These are phyloP conservation scores for Fusarium pseudograminearum DNA, from an alignment of 2,329 filamentous ascomycete species.

Conservation along the genomic window DNA sequence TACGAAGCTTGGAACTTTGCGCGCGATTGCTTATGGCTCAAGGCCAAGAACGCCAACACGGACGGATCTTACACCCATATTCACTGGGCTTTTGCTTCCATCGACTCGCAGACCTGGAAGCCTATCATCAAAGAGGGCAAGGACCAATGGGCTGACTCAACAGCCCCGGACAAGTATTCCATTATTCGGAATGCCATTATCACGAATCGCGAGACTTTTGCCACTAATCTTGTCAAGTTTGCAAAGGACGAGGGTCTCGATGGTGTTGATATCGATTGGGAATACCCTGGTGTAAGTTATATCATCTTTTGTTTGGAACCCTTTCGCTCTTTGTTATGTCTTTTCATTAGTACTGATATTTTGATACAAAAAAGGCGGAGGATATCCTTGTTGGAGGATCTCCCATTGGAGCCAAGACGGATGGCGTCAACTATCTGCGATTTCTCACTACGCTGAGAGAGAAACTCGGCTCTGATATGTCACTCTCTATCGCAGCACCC, in stretches of 20 bases:
- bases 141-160: conserved; percentile 45
- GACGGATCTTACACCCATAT: conserved; percentile 39
- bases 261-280: conserved; percentile 58
- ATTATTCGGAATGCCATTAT: conserved; percentile 36
- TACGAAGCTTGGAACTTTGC: neutral
- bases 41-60: conserved; percentile 32
- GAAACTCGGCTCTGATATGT: conserved; percentile 15
- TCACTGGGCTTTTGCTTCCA: conserved; percentile 49
- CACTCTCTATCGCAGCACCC: conserved; percentile 49
- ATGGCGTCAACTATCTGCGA: neutral
- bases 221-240: conserved; percentile 53
- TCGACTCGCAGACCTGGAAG: conserved; percentile 41
- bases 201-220: conserved; percentile 51
- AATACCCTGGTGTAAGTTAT: conserved; percentile 50
- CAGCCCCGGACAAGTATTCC: conserved; percentile 36
- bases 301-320: too few species aligned
- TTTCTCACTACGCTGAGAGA: neutral
- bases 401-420: neutral
- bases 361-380: too few species aligned
- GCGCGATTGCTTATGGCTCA: neutral
- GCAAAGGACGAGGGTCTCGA: conserved; percentile 52
- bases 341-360: too few species aligned
- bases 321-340: too few species aligned
- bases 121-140: conserved; percentile 36
- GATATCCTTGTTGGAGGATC: neutral